A percentile compares a stretch with the other conserved stretches of the same genome.
These are phyloP conservation scores for Ceratocystis alfenasii DNA, from an alignment of 2,329 filamentous ascomycete genomes.

Conservation along the genomic window DNA sequence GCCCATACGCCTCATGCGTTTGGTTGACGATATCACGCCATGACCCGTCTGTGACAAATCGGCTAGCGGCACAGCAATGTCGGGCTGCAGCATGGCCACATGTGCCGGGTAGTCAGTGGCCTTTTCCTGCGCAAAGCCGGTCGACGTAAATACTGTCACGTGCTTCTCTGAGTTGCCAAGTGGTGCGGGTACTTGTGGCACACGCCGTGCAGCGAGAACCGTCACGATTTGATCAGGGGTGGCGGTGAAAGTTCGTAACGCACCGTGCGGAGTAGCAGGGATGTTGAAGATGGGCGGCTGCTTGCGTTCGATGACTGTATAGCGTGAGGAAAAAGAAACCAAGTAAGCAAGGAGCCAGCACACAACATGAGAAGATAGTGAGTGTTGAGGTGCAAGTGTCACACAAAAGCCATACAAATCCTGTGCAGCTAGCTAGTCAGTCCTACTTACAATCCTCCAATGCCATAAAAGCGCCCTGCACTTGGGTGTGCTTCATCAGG, in stretches of 20 bases:
- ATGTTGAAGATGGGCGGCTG: constrained; percentile 40
- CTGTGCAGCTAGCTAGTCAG: constrained; percentile 18
- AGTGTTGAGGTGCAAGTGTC: background rate
- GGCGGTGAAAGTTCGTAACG: constrained; percentile 65
- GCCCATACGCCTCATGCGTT: constrained; percentile 70
- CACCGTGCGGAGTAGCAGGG: constrained; percentile 35
- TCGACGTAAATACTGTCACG: constrained; percentile 71
- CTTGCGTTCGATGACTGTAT: constrained; percentile 43
- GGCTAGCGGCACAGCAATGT: constrained; percentile 66
- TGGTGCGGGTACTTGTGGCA: constrained; percentile 61
- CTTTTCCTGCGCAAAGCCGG: constrained; percentile 64
- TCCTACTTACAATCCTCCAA: constrained; percentile 75
- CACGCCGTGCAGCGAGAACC: constrained; percentile 64
- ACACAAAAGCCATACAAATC: background rate
- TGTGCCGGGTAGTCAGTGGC: constrained; percentile 57
- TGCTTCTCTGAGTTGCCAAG: constrained; percentile 57
- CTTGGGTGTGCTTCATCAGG: constrained; percentile 49
- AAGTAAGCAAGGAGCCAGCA: constrained; percentile 1
- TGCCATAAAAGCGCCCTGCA: constrained; percentile 64
- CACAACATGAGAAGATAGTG: background rate
- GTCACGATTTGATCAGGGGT: constrained; percentile 54
- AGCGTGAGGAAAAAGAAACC: background rate
- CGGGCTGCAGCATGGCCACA: constrained; percentile 55
- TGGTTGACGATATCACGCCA: constrained; percentile 43
- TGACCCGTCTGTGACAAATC: constrained; percentile 48